phyloP scores from a whole-genome alignment of 2,329 filamentous ascomycete genomes.

The Fusarium torulosum region DNA sequence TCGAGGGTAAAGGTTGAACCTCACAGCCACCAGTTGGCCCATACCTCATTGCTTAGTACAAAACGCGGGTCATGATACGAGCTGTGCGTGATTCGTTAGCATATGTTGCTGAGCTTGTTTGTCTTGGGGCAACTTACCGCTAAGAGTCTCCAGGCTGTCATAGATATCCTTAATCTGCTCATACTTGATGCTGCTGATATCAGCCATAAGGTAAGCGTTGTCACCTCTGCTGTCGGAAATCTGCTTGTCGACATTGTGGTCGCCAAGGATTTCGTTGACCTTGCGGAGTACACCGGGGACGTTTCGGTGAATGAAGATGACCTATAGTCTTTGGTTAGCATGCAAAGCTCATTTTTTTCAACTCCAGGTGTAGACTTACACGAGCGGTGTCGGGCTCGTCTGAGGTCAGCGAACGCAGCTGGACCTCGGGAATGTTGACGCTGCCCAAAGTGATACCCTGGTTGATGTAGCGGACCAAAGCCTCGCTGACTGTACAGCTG shows the following conservation, averaged over 20 bases:
- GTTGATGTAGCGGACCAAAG: slow-evolving; percentile 94
- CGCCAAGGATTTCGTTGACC: slow-evolving; percentile 93
- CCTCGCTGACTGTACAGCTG: slow-evolving; percentile 74
- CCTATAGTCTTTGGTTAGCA: slow-evolving; percentile 55
- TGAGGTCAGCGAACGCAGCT: slow-evolving; percentile 86
- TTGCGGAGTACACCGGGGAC: slow-evolving; percentile 93
- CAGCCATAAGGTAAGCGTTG: slow-evolving; percentile 96
- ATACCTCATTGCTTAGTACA: slow-evolving; percentile 55
- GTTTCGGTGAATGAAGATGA: slow-evolving; percentile 98
- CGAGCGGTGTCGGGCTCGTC: slow-evolving; percentile 92
- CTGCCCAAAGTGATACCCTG: slow-evolving; percentile 91
- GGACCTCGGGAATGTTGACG: slow-evolving; percentile 97
- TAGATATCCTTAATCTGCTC: slow-evolving; percentile 88
- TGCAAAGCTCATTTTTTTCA: neutral
- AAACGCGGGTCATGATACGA: slow-evolving; percentile 61
- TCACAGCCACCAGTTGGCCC: slow-evolving; percentile 16
- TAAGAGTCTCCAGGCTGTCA: slow-evolving; percentile 82
- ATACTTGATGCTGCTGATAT: slow-evolving; percentile 87
- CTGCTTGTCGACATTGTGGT: slow-evolving; percentile 99
- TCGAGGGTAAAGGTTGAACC: slow-evolving; percentile 33
- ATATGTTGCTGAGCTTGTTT: slow-evolving; percentile 8
- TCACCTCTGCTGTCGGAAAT: slow-evolving; percentile 96
- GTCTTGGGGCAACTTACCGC: slow-evolving; percentile 68
- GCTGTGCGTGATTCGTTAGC: slow-evolving; percentile 49
- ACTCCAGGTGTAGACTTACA: slow-evolving; percentile 56